These are phyloP conservation scores for Geranium brycei DNA, from an alignment of 345 rosid genomes.

Conservation along the genomic window DNA sequence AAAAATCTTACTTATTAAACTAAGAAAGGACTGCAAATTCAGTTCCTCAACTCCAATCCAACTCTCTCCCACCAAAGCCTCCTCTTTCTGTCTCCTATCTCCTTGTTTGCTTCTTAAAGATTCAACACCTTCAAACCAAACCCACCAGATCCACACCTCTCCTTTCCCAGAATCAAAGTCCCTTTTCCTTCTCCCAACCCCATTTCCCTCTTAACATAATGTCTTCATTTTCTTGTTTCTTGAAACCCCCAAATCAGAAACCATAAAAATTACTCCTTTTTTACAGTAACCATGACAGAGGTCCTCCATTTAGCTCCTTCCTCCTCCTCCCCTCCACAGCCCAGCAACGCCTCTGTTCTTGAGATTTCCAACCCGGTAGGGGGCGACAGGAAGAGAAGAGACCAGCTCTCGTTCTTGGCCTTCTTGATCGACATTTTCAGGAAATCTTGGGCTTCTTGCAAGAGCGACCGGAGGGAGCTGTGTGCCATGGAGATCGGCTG, in stretches of 20 bases:
- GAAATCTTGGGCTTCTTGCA: slow-evolving; percentile 62
- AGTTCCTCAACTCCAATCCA: too few species aligned
- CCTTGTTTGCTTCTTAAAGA: neutral
- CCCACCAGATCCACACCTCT: neutral
- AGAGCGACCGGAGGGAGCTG: slow-evolving; percentile 41
- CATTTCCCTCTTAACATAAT: too few species aligned
- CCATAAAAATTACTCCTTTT: slow-evolving; percentile 1
- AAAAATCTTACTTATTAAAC: neutral
- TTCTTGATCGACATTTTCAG: slow-evolving; percentile 55
- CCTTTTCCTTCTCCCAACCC: too few species aligned
- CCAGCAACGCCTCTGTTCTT: slow-evolving; percentile 14
- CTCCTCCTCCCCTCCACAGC: slow-evolving; percentile 23
- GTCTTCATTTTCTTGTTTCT: neutral
- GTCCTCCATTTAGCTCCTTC: slow-evolving; percentile 56
- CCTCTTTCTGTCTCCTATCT: neutral
- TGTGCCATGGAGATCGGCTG: slow-evolving; percentile 73
- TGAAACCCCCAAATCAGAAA: neutral
- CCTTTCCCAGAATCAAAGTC: neutral
- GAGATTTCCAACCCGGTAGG: slow-evolving; percentile 6
- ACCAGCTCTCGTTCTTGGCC: slow-evolving; percentile 62
- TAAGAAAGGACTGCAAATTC: too few species aligned
- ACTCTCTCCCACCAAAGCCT: too few species aligned
- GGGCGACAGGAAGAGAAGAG: slow-evolving; percentile 23
- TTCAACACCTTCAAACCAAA: neutral
- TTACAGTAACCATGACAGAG: slow-evolving; percentile 52